These are phyloP conservation scores for Raphanus sativus DNA, from an alignment of 345 rosid species.

Conservation along the genomic window DNA sequence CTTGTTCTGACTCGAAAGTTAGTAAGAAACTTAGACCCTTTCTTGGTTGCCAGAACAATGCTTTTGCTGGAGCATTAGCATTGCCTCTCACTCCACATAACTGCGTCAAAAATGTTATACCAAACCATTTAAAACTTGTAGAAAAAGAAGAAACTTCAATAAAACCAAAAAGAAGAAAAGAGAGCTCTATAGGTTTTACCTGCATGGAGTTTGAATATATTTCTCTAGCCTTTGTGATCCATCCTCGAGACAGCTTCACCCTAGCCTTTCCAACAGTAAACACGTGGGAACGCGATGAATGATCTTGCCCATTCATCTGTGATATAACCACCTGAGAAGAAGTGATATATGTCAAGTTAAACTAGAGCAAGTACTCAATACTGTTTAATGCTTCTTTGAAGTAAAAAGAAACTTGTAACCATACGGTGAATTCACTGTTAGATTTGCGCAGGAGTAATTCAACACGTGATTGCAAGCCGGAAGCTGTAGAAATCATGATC, in stretches of 20 bases:
- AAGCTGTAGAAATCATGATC: slow-evolving; percentile 48
- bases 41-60: slow-evolving; percentile 92
- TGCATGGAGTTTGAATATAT: slow-evolving; percentile 81
- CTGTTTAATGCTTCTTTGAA: neutral
- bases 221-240: slow-evolving; percentile 98
- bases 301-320: slow-evolving; percentile 85
- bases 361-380: neutral
- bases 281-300: slow-evolving; percentile 65
- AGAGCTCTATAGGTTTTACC: slow-evolving; percentile 44
- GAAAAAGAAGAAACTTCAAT: slow-evolving; percentile 23
- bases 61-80: slow-evolving; percentile 56
- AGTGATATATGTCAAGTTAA: neutral
- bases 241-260: slow-evolving; percentile 91
- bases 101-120: slow-evolving; percentile 35
- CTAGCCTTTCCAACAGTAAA: slow-evolving; percentile 83
- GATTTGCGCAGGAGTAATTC: slow-evolving; percentile 83
- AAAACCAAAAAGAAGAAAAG: neutral
- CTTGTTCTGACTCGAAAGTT: slow-evolving; percentile 83
- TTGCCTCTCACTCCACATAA: slow-evolving; percentile 77
- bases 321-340: slow-evolving; percentile 68
- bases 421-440: slow-evolving; percentile 76
- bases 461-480: slow-evolving; percentile 68
- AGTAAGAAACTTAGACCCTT: slow-evolving; percentile 71
- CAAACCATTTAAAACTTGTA: slow-evolving; percentile 9
- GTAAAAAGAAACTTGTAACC: slow-evolving; percentile 19